Percentiles rank a stretch among this genome's conserved stretches.
Conservation (phyloP, 2,329 filamentous ascomycete genomes). For the Trichoderma simmonsii region DNA sequence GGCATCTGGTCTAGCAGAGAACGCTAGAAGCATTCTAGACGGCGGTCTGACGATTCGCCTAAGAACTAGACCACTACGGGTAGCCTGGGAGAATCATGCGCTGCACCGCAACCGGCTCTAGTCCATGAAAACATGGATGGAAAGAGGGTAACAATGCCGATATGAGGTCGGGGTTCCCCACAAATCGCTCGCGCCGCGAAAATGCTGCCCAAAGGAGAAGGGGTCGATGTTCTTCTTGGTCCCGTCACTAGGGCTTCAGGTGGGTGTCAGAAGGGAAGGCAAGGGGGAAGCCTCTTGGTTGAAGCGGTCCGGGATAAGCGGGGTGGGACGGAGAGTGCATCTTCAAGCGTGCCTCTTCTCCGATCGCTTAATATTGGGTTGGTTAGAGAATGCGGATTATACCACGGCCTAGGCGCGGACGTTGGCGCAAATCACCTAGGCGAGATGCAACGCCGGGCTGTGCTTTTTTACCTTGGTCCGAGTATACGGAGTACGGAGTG, state of each 20-base stretch:
- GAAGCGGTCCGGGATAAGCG: slow-evolving; percentile 4
- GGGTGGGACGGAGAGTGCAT: slow-evolving; percentile 7
- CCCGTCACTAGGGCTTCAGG: slow-evolving; percentile 8
- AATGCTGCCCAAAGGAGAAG: background rate
- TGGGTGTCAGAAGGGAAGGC: background rate
- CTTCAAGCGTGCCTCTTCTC: slow-evolving; percentile 11
- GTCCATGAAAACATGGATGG: background rate
- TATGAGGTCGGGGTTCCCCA: slow-evolving; percentile 9
- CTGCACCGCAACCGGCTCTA: background rate
- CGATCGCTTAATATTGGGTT: slow-evolving; percentile 10
- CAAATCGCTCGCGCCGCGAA: background rate
- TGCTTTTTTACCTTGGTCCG: background rate
- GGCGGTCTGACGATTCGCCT: slow-evolving; percentile 5
- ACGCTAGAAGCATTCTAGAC: slow-evolving; percentile 16
- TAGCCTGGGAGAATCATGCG: background rate
- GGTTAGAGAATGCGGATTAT: background rate
- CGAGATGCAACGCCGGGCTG: slow-evolving; percentile 2
- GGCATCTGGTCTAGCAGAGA: background rate
- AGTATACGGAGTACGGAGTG: background rate
- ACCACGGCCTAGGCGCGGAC: background rate
- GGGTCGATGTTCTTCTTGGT: background rate
- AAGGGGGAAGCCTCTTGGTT: background rate
- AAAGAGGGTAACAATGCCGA: slow-evolving; percentile 1
- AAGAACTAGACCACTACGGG: background rate
- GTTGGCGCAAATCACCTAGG: background rate